Percentiles rank a stretch among this genome's conserved stretches.
These are phyloP conservation scores for Cephaloascus albidus DNA, from an alignment of 805 yeast species.

Conservation along the genomic window DNA sequence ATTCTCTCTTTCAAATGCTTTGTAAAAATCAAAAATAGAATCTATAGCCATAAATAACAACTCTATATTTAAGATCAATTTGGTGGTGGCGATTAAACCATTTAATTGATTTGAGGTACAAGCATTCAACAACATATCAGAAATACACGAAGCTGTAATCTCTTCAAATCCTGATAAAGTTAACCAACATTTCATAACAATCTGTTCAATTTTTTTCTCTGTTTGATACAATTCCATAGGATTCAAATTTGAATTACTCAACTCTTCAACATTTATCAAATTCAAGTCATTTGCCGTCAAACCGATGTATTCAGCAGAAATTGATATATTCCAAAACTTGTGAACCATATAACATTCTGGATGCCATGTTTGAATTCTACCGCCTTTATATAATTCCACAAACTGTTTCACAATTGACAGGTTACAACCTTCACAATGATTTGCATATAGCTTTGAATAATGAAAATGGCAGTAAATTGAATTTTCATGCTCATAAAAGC, in stretches of 20 bases:
- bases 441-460: conserved; percentile 78
- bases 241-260: conserved; percentile 26
- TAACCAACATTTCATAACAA: conserved; percentile 69
- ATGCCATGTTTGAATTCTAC: conserved; percentile 94
- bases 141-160: conserved; percentile 77
- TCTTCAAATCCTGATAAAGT: conserved; percentile 86
- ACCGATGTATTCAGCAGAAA: conserved; percentile 57
- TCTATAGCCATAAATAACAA: conserved; percentile 73
- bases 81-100: conserved; percentile 65
- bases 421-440: conserved; percentile 88
- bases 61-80: conserved; percentile 64
- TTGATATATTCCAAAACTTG: conserved; percentile 88
- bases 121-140: conserved; percentile 83
- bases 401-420: conserved; percentile 89
- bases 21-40: conserved; percentile 19
- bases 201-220: conserved; percentile 55
- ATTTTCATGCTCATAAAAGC: conserved; percentile 81
- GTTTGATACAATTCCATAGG: conserved; percentile 41
- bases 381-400: conserved; percentile 86
- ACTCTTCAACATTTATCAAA: conserved; percentile 1
- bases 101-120: conserved; percentile 59
- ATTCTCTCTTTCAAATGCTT: background rate
- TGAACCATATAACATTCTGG: conserved; percentile 98
- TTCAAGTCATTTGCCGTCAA: conserved; percentile 12
- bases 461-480: conserved; percentile 86